These are phyloP conservation scores for Euphorbia tirucalli DNA, from an alignment of 345 rosid genomes.

Conservation along the genomic window DNA sequence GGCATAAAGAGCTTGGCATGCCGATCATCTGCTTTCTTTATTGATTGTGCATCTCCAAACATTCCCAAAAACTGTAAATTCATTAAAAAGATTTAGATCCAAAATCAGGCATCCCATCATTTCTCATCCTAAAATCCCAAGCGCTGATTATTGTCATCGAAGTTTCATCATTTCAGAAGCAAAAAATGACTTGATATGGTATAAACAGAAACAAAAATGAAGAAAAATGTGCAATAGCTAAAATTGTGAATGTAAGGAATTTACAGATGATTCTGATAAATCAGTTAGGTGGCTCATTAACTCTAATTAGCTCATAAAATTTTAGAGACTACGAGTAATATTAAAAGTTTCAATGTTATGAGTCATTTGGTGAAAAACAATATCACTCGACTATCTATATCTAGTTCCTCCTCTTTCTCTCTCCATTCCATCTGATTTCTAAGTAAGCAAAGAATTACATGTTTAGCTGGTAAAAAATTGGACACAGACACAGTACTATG, in stretches of 20 bases:
- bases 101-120: background rate
- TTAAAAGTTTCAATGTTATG: too few relatives aligned
- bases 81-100: constrained; percentile 5
- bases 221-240: background rate
- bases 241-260: background rate
- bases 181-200: background rate
- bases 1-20: constrained; percentile 76
- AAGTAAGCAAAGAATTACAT: background rate
- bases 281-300: background rate
- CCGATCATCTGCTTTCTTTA: constrained; percentile 73
- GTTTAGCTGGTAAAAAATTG: too few relatives aligned
- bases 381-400: background rate
- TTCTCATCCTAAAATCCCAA: background rate
- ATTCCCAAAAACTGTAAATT: constrained; percentile 70
- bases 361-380: background rate
- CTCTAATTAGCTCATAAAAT: background rate
- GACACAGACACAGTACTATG: too few relatives aligned
- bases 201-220: background rate
- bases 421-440: background rate
- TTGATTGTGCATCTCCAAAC: constrained; percentile 63
- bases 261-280: background rate
- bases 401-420: background rate
- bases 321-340: background rate
- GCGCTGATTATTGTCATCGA: background rate
- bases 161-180: background rate